These are phyloP conservation scores for Xylariaceae sp. DNA, from an alignment of 2,329 filamentous ascomycete species.

Conservation along the genomic window DNA sequence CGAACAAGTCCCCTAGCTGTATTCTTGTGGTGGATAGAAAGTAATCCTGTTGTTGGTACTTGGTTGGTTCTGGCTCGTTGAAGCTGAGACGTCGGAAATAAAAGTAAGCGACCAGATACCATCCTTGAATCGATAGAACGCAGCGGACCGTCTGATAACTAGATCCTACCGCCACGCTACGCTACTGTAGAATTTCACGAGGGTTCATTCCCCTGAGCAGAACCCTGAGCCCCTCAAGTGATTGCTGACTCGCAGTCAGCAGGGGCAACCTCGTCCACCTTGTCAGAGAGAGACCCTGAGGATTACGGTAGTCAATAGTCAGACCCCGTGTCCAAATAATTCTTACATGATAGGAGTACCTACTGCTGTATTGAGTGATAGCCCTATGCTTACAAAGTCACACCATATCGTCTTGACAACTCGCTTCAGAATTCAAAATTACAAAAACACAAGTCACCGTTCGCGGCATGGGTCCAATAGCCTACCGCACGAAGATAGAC, in stretches of 20 bases:
- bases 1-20: not conserved
- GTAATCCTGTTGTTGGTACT: not conserved
- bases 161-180: conserved; percentile 21
- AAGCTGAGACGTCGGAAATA: not conserved
- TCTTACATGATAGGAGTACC: conserved; percentile 19
- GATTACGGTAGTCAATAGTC: not conserved
- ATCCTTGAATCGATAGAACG: conserved; percentile 10
- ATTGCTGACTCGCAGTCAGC: conserved; percentile 23
- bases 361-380: too few relatives aligned
- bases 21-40: conserved; percentile 18
- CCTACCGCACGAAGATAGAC: too few relatives aligned
- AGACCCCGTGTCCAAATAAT: not conserved
- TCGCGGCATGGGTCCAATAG: too few relatives aligned
- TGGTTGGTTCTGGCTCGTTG: conserved; percentile 15
- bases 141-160: conserved; percentile 23
- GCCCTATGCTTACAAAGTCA: too few relatives aligned
- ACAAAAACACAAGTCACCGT: too few relatives aligned
- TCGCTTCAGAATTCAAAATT: too few relatives aligned
- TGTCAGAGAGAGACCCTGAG: conserved; percentile 3
- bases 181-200: conserved; percentile 2
- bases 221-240: not conserved
- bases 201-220: too few relatives aligned
- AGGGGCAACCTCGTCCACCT: conserved; percentile 6
- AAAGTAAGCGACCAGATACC: conserved; percentile 17
- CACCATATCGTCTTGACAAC: too few relatives aligned